Evolutionary conservation across 768 basidiomycete genomes (phyloP), one percentile per base, ranked within the genome.

Genomic region (Cyclocybe aegerita): DNA sequence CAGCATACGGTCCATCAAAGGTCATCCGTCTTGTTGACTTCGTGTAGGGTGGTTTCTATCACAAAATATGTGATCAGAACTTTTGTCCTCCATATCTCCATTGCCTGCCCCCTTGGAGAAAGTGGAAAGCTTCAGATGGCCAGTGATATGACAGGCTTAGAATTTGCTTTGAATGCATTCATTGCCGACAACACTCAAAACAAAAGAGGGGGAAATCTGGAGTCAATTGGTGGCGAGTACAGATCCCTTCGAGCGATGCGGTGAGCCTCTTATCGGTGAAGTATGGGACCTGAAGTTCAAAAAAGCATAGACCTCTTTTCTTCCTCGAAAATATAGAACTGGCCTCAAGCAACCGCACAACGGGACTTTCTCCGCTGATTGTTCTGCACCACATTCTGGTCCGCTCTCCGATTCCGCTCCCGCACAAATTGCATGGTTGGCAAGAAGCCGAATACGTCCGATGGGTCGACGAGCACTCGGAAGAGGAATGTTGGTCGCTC

Each of bases 71-170:
- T 88, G 33, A 86, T 98, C 41, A 80, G 81, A 55, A 88, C 83
- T 2, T 99, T 98, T 67, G 83, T 99, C 8, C 68, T 98, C 34
- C 95, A 99, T 60, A 86, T 90, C n/a, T 96, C 93, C 17, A 93
- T 98, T 49, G 90, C 87, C 7, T 84, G 85, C 58, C 95, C 95
- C 0, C 76, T 98, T 4, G 88, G 93, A 4, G 97, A 99, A 72
- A 80, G 81, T 50, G 94, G 95, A 10, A 98, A 97, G 65, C 80
- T 99, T 17, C 94, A 96, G 69, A 76, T 98, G 55, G 92, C 93
- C 50, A 90, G 85, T 41, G 96, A 99, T 66, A 96, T 98, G 93
- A 90, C 95, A 0, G 90, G 93, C 65, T 78, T 98, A 53, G 97
- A 99, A 71, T 97, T 98, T 65, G 85, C 90, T 0, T 66, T 99